These are phyloP conservation scores for Thinopyrum elongatum DNA, from an alignment of 176 grass and related monocot species.

Conservation along the genomic window DNA sequence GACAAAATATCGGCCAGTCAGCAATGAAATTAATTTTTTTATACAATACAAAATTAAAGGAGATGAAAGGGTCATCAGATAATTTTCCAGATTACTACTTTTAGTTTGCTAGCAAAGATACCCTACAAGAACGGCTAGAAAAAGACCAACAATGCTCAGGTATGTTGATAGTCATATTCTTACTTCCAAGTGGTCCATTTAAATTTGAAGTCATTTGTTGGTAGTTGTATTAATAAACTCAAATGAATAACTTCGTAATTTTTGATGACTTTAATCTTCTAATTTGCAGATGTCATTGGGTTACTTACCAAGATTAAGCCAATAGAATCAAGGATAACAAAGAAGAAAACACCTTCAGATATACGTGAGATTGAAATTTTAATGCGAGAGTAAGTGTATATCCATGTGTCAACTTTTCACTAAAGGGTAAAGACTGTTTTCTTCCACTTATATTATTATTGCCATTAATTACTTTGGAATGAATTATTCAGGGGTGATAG, in stretches of 20 bases:
- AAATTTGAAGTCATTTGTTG: no score
- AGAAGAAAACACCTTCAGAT: background rate
- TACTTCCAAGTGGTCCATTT: background rate
- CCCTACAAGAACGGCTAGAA: background rate
- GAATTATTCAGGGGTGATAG: no score
- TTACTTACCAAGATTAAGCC: background rate
- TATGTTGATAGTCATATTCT: background rate
- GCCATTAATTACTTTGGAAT: background rate
- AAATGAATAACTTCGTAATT: background rate
- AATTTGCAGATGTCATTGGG: background rate
- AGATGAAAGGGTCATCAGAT: background rate
- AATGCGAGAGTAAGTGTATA: background rate
- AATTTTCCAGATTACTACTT: background rate
- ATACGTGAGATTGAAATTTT: background rate
- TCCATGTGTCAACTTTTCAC: background rate
- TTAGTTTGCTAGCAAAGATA: background rate
- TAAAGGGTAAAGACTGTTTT: background rate
- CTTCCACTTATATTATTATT: background rate
- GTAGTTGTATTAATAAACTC: no score
- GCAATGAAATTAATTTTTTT: no score
- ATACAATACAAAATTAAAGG: conserved; percentile 8
- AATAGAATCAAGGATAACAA: background rate
- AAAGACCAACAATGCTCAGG: background rate
- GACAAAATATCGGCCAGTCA: background rate
- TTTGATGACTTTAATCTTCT: background rate